A percentile compares a stretch with the other conserved stretches of the same genome.
Evolutionary conservation across 306 rosid species (phyloP).

Genomic region (Castanea sativa): DNA sequence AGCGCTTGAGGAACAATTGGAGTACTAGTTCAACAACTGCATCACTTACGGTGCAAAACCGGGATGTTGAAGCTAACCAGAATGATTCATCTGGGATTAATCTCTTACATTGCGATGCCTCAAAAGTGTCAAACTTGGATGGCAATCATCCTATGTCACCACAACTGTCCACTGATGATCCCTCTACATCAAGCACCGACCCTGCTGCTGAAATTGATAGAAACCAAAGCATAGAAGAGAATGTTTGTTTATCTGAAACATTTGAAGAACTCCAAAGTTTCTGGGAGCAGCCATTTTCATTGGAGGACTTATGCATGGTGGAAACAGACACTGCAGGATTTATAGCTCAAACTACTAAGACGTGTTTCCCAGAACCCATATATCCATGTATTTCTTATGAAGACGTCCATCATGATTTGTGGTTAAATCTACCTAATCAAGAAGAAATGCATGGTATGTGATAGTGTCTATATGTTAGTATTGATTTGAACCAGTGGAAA

Average conservation of each 20-base stretch:
- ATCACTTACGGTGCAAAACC: not conserved
- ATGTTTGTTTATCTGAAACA: constrained; percentile 3
- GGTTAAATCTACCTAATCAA: not conserved
- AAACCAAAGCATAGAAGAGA: not conserved
- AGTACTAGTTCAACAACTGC: not conserved
- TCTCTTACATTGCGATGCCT: not conserved
- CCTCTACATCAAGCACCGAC: not conserved
- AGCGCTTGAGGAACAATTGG: not conserved
- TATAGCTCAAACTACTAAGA: not conserved
- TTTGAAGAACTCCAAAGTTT: constrained; percentile 16
- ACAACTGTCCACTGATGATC: not conserved
- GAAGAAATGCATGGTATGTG: not conserved
- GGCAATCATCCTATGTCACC: not conserved
- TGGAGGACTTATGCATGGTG: not conserved
- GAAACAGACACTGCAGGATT: not conserved
- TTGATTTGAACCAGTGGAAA: too few species aligned
- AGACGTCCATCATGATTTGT: not conserved
- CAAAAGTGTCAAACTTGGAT: not conserved
- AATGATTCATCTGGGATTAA: not conserved
- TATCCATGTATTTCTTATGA: constrained; percentile 7
- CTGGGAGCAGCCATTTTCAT: constrained; percentile 12
- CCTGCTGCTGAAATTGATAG: not conserved
- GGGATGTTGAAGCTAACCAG: not conserved
- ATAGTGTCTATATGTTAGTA: not conserved
- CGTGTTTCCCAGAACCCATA: constrained; percentile 20